Conservation (phyloP, 352 stramenopile genomes). For the Aphanomyces astaci region DNA sequence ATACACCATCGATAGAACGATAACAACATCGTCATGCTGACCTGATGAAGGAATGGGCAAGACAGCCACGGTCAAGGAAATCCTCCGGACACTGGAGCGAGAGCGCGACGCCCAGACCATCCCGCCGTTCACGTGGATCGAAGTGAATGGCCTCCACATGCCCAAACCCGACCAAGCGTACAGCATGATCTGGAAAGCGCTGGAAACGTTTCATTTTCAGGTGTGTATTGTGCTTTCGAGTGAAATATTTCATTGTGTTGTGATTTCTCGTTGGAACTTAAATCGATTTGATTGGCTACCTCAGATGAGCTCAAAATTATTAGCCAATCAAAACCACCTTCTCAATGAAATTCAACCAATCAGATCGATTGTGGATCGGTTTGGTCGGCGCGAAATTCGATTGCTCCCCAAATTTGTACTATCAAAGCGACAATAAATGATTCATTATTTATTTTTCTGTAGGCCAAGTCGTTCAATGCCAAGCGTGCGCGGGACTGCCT, state of each 20-base stretch:
- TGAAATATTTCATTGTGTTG: too few relatives aligned
- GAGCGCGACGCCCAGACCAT: conserved; percentile 32
- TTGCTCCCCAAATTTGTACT: too few relatives aligned
- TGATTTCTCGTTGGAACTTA: too few relatives aligned
- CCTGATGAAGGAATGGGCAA: conserved; percentile 51
- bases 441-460: not conserved
- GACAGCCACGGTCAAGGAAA: conserved; percentile 63
- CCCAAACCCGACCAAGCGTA: conserved; percentile 59
- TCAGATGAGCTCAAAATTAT: too few relatives aligned
- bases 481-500: conserved; percentile 19
- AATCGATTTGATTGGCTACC: too few relatives aligned
- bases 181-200: conserved; percentile 48
- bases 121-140: conserved; percentile 47
- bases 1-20: not conserved
- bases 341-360: too few relatives aligned
- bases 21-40: conserved; percentile 44
- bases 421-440: too few relatives aligned
- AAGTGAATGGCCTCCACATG: conserved; percentile 65
- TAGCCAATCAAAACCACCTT: too few relatives aligned
- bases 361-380: too few relatives aligned
- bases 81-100: conserved; percentile 36
- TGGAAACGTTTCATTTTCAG: conserved; percentile 28
- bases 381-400: too few relatives aligned
- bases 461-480: conserved; percentile 16
- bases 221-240: not conserved